Percentiles rank a stretch among this genome's conserved stretches.
Evolutionary conservation across 306 rosid genomes (phyloP).

Genomic region (Pyrus communis): DNA sequence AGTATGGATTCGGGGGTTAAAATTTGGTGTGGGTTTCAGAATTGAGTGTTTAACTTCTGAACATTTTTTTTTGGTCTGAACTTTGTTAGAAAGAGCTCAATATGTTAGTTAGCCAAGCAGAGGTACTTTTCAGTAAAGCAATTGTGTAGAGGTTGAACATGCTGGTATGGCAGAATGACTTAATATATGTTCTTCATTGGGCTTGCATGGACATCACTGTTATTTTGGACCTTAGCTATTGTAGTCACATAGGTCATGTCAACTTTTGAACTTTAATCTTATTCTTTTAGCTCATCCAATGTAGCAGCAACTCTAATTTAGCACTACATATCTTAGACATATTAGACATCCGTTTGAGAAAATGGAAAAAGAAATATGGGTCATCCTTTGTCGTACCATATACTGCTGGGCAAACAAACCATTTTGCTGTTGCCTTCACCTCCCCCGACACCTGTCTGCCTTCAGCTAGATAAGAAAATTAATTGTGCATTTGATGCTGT

Average conservation of each 20-base stretch:
- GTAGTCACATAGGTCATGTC: not conserved
- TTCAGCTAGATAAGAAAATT: not conserved
- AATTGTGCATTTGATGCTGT: not conserved
- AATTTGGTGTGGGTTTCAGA: not conserved
- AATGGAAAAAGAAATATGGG: not conserved
- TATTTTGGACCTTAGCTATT: not conserved
- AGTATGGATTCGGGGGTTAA: not conserved
- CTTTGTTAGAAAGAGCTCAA: no score
- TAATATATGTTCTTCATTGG: not conserved
- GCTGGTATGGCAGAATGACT: not conserved
- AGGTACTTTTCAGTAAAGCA: not conserved
- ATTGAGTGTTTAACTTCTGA: not conserved
- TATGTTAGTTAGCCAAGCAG: no score
- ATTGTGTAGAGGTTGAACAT: not conserved
- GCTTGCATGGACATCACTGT: not conserved
- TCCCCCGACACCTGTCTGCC: not conserved
- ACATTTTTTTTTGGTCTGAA: not conserved
- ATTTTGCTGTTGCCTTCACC: not conserved
- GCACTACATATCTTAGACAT: not conserved
- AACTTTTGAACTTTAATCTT: not conserved
- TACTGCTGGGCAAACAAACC: not conserved
- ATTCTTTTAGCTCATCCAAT: not conserved
- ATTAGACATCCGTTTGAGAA: no score
- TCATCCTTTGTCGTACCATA: not conserved
- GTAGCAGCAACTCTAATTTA: not conserved